A percentile compares a stretch with the other conserved stretches of the same genome.
Conservation (phyloP, 345 rosid species). For the Corymbia maculata region DNA sequence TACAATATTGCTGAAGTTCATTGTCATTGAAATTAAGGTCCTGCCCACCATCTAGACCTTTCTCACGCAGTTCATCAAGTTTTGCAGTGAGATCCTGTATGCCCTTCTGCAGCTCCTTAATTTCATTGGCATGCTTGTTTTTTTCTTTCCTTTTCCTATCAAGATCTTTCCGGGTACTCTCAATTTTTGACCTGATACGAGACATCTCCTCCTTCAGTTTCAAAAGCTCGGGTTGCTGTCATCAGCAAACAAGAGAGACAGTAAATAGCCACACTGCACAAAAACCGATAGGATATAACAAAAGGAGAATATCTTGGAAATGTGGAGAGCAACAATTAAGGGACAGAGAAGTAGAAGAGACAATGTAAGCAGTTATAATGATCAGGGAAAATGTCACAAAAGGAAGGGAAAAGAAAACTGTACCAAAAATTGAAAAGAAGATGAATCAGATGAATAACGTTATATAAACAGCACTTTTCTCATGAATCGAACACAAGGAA, state of each 20-base stretch:
- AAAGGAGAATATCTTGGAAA: background rate
- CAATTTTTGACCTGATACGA: conserved; percentile 74
- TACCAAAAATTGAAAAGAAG: background rate
- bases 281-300: background rate
- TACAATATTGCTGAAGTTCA: conserved; percentile 78
- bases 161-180: conserved; percentile 74
- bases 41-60: conserved; percentile 72
- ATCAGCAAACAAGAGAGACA: background rate
- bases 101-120: conserved; percentile 56
- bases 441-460: background rate
- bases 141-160: conserved; percentile 66
- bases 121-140: conserved; percentile 57
- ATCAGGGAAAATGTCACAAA: background rate
- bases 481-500: background rate
- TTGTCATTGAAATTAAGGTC: conserved; percentile 70
- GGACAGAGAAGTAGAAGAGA: background rate
- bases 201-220: conserved; percentile 78
- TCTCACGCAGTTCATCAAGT: conserved; percentile 59
- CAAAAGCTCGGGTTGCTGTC: conserved; percentile 90
- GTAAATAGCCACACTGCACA: background rate
- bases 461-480: background rate
- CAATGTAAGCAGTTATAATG: background rate
- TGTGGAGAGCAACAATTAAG: background rate
- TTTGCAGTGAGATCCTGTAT: conserved; percentile 63
- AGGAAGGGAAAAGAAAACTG: background rate